Evolutionary conservation across 225 moss, liverwort and hornwort genomes (phyloP).

Genomic region (Thuidium tamariscinum): DNA sequence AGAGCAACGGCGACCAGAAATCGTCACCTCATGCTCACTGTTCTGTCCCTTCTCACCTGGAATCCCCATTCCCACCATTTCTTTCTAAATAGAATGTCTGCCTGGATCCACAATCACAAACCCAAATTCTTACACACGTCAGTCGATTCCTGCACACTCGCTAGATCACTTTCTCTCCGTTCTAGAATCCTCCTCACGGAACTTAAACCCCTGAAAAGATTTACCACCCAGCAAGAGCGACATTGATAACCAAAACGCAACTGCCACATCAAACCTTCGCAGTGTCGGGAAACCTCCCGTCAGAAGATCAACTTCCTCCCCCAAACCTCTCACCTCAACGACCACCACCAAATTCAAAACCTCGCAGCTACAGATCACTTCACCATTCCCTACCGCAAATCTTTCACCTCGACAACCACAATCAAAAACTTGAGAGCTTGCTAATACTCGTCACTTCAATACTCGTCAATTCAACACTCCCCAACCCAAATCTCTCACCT

Average conservation of each 20-base stretch:
- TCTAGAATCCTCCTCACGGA: background rate
- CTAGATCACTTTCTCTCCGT: background rate
- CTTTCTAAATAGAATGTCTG: background rate
- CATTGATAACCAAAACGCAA: background rate
- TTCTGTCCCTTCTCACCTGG: background rate
- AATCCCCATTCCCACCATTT: background rate
- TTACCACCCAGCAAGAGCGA: background rate
- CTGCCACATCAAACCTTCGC: background rate
- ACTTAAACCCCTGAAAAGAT: background rate
- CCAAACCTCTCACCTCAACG: background rate
- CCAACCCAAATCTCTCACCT: background rate
- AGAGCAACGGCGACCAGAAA: background rate
- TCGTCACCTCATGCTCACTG: background rate
- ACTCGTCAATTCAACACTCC: too few relatives aligned
- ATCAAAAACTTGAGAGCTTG: background rate
- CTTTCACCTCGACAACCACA: background rate
- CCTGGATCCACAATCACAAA: background rate
- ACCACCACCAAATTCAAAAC: background rate
- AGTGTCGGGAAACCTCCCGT: background rate
- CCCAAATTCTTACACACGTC: background rate
- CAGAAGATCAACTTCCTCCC: background rate
- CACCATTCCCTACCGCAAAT: background rate
- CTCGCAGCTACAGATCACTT: background rate
- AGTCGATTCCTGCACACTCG: background rate
- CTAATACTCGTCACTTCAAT: background rate